Base-by-base conservation (phyloP, 1,284 basidiomycete species). In the Stereum hirsutum region DNA sequence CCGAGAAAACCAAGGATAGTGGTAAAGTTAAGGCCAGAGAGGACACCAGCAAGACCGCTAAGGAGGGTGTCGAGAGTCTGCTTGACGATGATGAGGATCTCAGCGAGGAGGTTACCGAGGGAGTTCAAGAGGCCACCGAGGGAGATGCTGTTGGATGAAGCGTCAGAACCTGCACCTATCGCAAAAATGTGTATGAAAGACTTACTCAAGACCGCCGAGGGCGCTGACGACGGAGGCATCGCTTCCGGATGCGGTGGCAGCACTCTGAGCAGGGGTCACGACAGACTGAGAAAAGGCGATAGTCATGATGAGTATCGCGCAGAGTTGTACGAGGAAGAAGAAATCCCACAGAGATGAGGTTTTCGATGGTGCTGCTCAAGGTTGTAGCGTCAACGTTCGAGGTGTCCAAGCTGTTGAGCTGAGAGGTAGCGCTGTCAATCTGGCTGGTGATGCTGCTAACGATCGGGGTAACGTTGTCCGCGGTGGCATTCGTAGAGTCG, bases 391-490 rank as follows among this genome's bases (percentile, higher is more conserved):
- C 24, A 23, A 23, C 24, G 21, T 12, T 8, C 15, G 33, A n/a
- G 33, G 33, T 17, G 33, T 17, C 33, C 12, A 31, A 31, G 15
- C 5, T 31, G 17, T 10, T 19, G 33, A 17, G 15, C 15, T 35
- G 33, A 19, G 31, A 7, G 14, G 39, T 25, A 5, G 41, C n/a
- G 25, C 21, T 26, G 17, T 23, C 12, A 5, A 42, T 24, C n/a
- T 4, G 12, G 17, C n/a, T 28, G 11, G 17, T 17, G n/a, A 42
- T 32, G 17, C 25, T 21, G 30, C 27, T 32, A 21, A 42, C 41
- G 41, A 42, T 42, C 30, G 41, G 41, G 11, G 30, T 33, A 31
- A 42, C 26, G 20, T 19, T 42, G 6, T 34, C 41, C 11, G 30
- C 28, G 19, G 28, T 42, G 19, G 41, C 41, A 31, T 7, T 33